A percentile compares a stretch with the other conserved stretches of the same genome.
Evolutionary conservation across 768 basidiomycete species (phyloP).

Genomic region (Tricholoma sp.): DNA sequence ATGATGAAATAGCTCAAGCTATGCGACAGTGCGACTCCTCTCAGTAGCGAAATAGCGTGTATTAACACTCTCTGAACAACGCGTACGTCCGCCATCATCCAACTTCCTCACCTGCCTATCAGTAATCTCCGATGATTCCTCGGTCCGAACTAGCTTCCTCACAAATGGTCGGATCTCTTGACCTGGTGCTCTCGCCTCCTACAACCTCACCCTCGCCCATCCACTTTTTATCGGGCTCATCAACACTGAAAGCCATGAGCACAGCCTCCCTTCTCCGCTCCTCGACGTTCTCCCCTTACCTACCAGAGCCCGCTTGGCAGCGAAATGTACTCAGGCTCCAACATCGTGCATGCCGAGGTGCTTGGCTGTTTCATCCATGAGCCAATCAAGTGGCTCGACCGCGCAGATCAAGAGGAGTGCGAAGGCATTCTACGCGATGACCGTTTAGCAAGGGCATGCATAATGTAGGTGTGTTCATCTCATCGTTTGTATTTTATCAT

Average conservation of each 20-base stretch:
- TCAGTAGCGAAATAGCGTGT: slow-evolving; percentile 67
- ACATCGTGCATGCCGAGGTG: slow-evolving; percentile 58
- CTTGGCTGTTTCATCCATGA: slow-evolving; percentile 71
- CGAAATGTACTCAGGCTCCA: slow-evolving; percentile 54
- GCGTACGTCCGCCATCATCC: slow-evolving; percentile 36
- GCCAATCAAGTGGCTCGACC: slow-evolving; percentile 64
- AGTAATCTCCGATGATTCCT: slow-evolving; percentile 36
- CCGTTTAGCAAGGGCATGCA: slow-evolving; percentile 67
- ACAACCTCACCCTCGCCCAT: slow-evolving; percentile 67
- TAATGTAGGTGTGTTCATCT: slow-evolving; percentile 43
- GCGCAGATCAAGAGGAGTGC: slow-evolving; percentile 62
- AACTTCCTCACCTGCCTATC: neutral
- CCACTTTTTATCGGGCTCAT: slow-evolving; percentile 60
- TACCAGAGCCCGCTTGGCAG: slow-evolving; percentile 45
- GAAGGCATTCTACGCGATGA: slow-evolving; percentile 70
- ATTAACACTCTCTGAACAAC: slow-evolving; percentile 71
- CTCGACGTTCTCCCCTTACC: slow-evolving; percentile 57
- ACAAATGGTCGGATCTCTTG: slow-evolving; percentile 59
- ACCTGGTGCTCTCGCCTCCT: slow-evolving; percentile 59
- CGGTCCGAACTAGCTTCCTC: slow-evolving; percentile 40
- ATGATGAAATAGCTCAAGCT: slow-evolving; percentile 54
- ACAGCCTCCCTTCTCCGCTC: slow-evolving; percentile 42
- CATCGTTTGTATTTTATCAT: slow-evolving; percentile 1
- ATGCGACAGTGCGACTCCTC: slow-evolving; percentile 67
- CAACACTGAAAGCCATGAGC: slow-evolving; percentile 26